A percentile compares a stretch with the other conserved stretches of the same genome.
phyloP scores from a whole-genome alignment of 495 filamentous ascomycete species.

The Aspergillus cristatus region DNA sequence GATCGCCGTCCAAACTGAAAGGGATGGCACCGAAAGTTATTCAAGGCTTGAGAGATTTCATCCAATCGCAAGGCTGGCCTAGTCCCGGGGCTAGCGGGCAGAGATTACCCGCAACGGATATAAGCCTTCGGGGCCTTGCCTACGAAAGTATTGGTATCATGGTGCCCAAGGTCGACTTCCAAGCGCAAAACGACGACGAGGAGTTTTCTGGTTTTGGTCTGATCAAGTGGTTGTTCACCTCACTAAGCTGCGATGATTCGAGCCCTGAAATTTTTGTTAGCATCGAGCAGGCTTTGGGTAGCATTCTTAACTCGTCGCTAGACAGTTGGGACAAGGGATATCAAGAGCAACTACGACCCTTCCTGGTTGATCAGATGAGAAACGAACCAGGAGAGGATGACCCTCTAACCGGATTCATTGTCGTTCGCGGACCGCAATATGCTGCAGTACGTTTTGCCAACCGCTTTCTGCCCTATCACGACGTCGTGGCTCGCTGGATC shows the following conservation, averaged over 20 bases:
- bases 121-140: slow-evolving; percentile 59
- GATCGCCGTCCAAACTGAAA: slow-evolving; percentile 46
- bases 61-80: slow-evolving; percentile 79
- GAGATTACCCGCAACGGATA: slow-evolving; percentile 45
- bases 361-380: slow-evolving; percentile 61
- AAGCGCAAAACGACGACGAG: slow-evolving; percentile 15
- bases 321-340: slow-evolving; percentile 34
- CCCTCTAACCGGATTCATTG: slow-evolving; percentile 25
- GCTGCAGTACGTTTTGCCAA: slow-evolving; percentile 85
- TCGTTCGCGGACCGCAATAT: slow-evolving; percentile 62
- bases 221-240: slow-evolving; percentile 69
- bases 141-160: slow-evolving; percentile 83
- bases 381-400: slow-evolving; percentile 40
- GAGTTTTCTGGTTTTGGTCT: slow-evolving; percentile 49
- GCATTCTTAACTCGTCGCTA: slow-evolving; percentile 54
- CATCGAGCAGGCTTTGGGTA: slow-evolving; percentile 81
- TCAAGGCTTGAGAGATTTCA: slow-evolving; percentile 59
- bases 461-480: slow-evolving; percentile 70
- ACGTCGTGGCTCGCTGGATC: slow-evolving; percentile 77
- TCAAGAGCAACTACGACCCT: slow-evolving; percentile 41
- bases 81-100: slow-evolving; percentile 40
- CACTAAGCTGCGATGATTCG: slow-evolving; percentile 70
- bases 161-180: slow-evolving; percentile 42
- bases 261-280: slow-evolving; percentile 68
- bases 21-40: slow-evolving; percentile 64